Evolutionary conservation across 495 filamentous ascomycete species (phyloP).

Genomic region (Penicillium daleae): DNA sequence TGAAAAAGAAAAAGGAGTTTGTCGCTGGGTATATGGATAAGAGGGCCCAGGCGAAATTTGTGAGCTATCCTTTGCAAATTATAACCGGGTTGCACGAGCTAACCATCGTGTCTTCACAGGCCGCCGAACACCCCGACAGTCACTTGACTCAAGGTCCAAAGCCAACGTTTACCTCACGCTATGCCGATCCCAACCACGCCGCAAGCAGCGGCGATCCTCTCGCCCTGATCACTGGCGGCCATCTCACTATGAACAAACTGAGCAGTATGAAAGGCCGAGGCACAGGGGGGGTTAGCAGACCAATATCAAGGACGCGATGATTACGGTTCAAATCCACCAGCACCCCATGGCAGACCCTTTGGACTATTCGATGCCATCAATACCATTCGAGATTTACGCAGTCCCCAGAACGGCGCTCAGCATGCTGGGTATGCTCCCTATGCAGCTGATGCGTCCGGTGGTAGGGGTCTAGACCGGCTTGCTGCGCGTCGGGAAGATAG

Average conservation of each 20-base stretch:
- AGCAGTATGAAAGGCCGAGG: conserved; percentile 10
- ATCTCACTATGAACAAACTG: conserved; percentile 27
- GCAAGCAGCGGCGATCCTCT: conserved; percentile 40
- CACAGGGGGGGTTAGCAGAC: not conserved
- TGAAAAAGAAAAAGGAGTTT: conserved; percentile 48
- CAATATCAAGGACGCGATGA: not conserved
- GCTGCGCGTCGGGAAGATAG: not conserved
- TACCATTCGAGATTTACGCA: conserved; percentile 8
- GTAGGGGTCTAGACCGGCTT: conserved; percentile 1
- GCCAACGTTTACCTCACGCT: conserved; percentile 51
- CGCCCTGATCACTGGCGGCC: conserved; percentile 48
- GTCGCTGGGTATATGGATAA: conserved; percentile 57
- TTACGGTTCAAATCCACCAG: conserved; percentile 15
- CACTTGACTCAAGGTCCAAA: conserved; percentile 27
- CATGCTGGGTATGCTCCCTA: not conserved
- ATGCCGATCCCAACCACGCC: conserved; percentile 59
- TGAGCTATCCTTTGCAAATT: conserved; percentile 51
- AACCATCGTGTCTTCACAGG: not conserved
- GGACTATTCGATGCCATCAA: conserved; percentile 13
- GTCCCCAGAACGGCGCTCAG: not conserved
- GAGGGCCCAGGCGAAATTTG: conserved; percentile 57
- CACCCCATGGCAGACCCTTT: conserved; percentile 14
- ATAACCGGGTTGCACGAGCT: too few species aligned
- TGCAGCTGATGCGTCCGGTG: not conserved
- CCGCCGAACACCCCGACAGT: conserved; percentile 35